Base-by-base conservation (phyloP, 228 moss, liverwort and hornwort genomes). In the Sphagnum fallax region DNA sequence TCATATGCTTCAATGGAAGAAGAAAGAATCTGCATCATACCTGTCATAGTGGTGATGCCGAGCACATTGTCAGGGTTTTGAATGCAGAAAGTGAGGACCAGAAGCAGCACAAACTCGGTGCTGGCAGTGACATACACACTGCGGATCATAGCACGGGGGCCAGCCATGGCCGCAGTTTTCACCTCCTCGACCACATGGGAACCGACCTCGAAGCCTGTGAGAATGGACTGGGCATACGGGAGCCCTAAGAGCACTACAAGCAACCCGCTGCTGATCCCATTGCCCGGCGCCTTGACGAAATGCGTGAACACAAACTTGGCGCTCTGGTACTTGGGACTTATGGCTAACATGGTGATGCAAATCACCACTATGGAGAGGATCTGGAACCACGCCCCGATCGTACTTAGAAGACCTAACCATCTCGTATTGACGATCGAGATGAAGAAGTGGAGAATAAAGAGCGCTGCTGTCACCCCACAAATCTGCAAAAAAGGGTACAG, bases 131-230 rank as follows among this genome's bases (percentile, higher is more conserved):
- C 48, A 50, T 74, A 81, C 14, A 81, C 81, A 16, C 65, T 71
- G 52, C 67, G 70, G 5, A 81, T 71, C 81, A 81, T 77, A 2
- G 81, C 81, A 6, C 81, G 76, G 57, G 81, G 73, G 5, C 76
- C 76, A 7, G 81, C 73, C 18, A 70, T 77, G 14, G 81, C 81
- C 2, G 81, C 81, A 4, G 77, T 52, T 8, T 70, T 73, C 70
- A 81, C 81, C 60, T 81, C 81, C 61, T 81, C 81, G 50, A 81
- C 81, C 52, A 81, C 77, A 68, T 81, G 81, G 47, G 81, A 65
- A 1, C 81, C 77, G 0, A 81, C 81, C 64, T 81, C 81, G 52
- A 81, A 81, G n/a, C 81, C 81, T 50, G 81, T 81, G 51, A 81
- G 81, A 53, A 81, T 77, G 64, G 81, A 81, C 68, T 81, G 81